Evolutionary conservation across 2,329 filamentous ascomycete species (phyloP).

Genomic region (Aspergillus cejpii): DNA sequence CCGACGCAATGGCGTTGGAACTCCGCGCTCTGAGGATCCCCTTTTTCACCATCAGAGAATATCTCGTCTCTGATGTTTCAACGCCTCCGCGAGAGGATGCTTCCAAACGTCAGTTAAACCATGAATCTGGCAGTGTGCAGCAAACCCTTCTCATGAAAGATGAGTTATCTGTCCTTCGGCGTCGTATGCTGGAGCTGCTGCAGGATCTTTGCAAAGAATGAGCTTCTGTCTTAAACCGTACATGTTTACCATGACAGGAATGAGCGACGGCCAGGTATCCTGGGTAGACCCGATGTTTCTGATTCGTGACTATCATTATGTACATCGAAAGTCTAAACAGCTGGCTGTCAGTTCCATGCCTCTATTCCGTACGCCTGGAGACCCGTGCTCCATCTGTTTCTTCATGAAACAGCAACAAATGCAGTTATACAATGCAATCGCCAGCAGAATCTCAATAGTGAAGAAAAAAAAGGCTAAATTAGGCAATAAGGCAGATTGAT

Average conservation of each 20-base stretch:
- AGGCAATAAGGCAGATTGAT: too few relatives aligned
- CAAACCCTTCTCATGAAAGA: constrained; percentile 30
- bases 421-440: constrained; percentile 7
- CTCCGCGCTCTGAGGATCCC: constrained; percentile 54
- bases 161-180: constrained; percentile 42
- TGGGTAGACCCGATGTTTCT: neutral
- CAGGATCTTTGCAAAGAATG: constrained; percentile 46
- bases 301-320: constrained; percentile 17
- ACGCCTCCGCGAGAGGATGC: neutral
- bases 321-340: constrained; percentile 18
- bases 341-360: constrained; percentile 5
- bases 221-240: constrained; percentile 1
- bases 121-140: neutral
- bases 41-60: constrained; percentile 51
- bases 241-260: neutral
- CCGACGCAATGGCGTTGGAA: constrained; percentile 50
- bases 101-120: neutral
- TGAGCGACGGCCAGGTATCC: neutral
- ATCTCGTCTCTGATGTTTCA: constrained; percentile 33
- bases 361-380: constrained; percentile 17
- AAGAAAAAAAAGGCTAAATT: too few relatives aligned
- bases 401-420: constrained; percentile 11
- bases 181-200: constrained; percentile 45
- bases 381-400: constrained; percentile 7
- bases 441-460: neutral